Evolutionary conservation across 257 asterid genomes (phyloP).

Genomic region (Salvia hispanica): DNA sequence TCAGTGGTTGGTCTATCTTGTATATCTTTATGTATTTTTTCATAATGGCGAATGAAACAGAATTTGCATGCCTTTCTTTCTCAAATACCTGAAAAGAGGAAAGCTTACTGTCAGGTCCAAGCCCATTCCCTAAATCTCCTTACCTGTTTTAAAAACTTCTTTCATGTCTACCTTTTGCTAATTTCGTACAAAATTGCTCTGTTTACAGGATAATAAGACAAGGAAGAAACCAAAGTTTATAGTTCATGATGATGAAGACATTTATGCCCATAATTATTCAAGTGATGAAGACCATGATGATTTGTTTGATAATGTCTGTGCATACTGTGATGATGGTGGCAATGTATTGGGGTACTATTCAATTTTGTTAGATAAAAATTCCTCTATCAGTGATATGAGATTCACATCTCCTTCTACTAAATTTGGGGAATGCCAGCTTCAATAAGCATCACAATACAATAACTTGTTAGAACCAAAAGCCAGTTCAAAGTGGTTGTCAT

Average conservation of each 20-base stretch:
- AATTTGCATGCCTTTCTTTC: constrained; percentile 43
- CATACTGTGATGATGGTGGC: constrained; percentile 76
- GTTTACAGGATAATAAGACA: constrained; percentile 40
- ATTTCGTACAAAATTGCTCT: constrained; percentile 22
- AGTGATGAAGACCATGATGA: constrained; percentile 38
- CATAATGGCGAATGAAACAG: constrained; percentile 42
- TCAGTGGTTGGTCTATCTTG: not conserved
- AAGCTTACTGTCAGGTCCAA: constrained; percentile 45
- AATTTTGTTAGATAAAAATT: not conserved
- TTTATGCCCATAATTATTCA: constrained; percentile 33
- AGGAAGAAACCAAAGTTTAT: constrained; percentile 42
- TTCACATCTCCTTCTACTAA: not conserved
- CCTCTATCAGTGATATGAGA: not conserved
- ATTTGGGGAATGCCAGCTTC: not conserved
- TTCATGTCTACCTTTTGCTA: not conserved
- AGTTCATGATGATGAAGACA: constrained; percentile 34
- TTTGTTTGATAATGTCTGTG: constrained; percentile 58
- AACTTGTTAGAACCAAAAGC: not conserved
- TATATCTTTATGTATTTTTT: constrained; percentile 11
- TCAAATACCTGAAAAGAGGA: constrained; percentile 44
- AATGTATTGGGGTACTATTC: constrained; percentile 45
- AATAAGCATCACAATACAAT: not conserved
- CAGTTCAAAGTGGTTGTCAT: constrained; percentile 2
- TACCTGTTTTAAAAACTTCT: constrained; percentile 19
- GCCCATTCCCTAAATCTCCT: not conserved